Percentiles rank a stretch among this genome's conserved stretches.
These are phyloP conservation scores for Apiotrichum sp. DNA, from an alignment of 1,284 basidiomycete genomes.

Conservation along the genomic window DNA sequence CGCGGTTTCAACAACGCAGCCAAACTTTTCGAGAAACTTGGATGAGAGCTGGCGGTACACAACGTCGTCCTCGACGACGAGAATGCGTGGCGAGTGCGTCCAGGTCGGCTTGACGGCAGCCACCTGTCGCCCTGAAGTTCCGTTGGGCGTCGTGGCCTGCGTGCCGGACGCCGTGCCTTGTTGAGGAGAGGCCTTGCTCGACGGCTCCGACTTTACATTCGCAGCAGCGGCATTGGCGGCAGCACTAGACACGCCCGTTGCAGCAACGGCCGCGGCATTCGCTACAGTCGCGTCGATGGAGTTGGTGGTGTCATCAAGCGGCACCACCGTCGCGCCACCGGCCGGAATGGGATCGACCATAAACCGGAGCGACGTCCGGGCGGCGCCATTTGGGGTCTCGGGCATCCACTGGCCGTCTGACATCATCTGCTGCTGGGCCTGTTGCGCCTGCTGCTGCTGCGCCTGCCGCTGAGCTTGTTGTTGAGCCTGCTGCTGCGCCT, in stretches of 20 bases:
- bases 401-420: neutral
- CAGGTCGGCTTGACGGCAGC: conserved; percentile 72
- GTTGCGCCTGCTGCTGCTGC: conserved; percentile 1
- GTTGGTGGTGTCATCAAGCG: neutral
- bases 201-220: neutral
- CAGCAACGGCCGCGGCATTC: conserved; percentile 1
- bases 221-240: neutral
- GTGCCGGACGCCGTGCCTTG: neutral
- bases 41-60: conserved; percentile 79
- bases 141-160: conserved; percentile 1
- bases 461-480: neutral
- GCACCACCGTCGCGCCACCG: neutral
- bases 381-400: conserved; percentile 1
- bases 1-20: conserved; percentile 88
- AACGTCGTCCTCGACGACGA: conserved; percentile 92
- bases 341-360: conserved; percentile 9
- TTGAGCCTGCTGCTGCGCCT: neutral
- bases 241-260: conserved; percentile 1
- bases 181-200: neutral
- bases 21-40: conserved; percentile 93
- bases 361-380: conserved; percentile 9
- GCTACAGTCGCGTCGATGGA: neutral
- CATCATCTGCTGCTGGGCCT: neutral
- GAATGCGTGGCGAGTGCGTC: conserved; percentile 76
- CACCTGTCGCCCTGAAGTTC: conserved; percentile 2